Evolutionary conservation across 805 yeast genomes (phyloP).

Genomic region (Saccharomycopsis sp.): DNA sequence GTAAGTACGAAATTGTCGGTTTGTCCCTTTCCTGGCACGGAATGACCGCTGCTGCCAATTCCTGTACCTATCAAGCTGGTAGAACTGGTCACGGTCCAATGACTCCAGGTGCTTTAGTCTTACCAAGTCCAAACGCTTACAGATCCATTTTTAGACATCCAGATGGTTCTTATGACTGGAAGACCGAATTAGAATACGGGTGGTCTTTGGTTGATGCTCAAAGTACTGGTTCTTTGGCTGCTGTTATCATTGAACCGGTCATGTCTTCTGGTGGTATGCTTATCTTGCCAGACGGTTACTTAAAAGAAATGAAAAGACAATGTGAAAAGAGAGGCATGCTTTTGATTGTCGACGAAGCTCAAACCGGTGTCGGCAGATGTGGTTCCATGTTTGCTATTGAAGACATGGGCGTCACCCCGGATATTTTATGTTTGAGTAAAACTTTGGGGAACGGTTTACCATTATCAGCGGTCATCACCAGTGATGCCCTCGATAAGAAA

Average conservation of each 20-base stretch:
- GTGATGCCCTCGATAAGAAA: slow-evolving; percentile 24
- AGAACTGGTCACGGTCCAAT: slow-evolving; percentile 27
- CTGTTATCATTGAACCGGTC: slow-evolving; percentile 44
- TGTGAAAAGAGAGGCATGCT: slow-evolving; percentile 37
- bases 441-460: slow-evolving; percentile 31
- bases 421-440: slow-evolving; percentile 29
- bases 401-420: slow-evolving; percentile 29
- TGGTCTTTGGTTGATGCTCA: slow-evolving; percentile 26
- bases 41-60: slow-evolving; percentile 27
- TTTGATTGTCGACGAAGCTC: slow-evolving; percentile 49
- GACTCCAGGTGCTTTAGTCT: slow-evolving; percentile 26
- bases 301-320: slow-evolving; percentile 25
- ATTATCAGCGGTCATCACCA: slow-evolving; percentile 28
- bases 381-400: slow-evolving; percentile 40
- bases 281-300: slow-evolving; percentile 32
- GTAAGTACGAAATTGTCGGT: slow-evolving; percentile 27
- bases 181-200: slow-evolving; percentile 27
- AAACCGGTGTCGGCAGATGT: slow-evolving; percentile 48
- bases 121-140: slow-evolving; percentile 27
- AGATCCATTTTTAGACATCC: slow-evolving; percentile 26
- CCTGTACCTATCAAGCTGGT: slow-evolving; percentile 26
- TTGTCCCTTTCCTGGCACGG: slow-evolving; percentile 29
- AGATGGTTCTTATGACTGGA: slow-evolving; percentile 28
- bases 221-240: slow-evolving; percentile 38
- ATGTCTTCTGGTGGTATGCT: slow-evolving; percentile 49